Percentiles rank a stretch among this genome's conserved stretches.
phyloP scores from a whole-genome alignment of 1,139 yeast genomes.

The Trichomonascaceae sp. region DNA sequence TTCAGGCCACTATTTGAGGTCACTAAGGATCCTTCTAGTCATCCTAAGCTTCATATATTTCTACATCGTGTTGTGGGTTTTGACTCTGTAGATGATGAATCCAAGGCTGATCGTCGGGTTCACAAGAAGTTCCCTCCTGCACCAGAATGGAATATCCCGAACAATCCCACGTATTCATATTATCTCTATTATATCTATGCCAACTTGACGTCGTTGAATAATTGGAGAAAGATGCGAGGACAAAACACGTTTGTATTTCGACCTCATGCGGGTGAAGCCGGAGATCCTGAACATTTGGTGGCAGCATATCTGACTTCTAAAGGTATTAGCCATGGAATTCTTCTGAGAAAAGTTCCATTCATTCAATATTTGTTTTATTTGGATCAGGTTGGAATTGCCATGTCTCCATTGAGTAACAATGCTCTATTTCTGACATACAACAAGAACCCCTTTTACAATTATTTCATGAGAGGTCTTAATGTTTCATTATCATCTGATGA shows the following conservation, averaged over 20 bases:
- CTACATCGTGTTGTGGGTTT: conserved; percentile 93
- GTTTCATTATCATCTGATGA: conserved; percentile 92
- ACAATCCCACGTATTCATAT: conserved; percentile 97
- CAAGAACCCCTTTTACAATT: conserved; percentile 84
- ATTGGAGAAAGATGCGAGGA: conserved; percentile 66
- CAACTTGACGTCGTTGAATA: conserved; percentile 77
- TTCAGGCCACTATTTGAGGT: conserved; percentile 93
- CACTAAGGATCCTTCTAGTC: conserved; percentile 70
- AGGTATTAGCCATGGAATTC: conserved; percentile 91
- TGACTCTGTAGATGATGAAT: conserved; percentile 97
- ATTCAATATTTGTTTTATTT: conserved; percentile 88
- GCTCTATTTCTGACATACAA: conserved; percentile 94
- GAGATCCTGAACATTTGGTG: conserved; percentile 95
- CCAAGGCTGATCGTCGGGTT: conserved; percentile 77
- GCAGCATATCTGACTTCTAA: conserved; percentile 86
- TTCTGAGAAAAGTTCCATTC: conserved; percentile 87
- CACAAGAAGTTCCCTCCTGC: conserved; percentile 82
- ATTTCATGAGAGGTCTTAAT: conserved; percentile 87
- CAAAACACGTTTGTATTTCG: conserved; percentile 86
- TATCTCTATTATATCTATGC: conserved; percentile 85
- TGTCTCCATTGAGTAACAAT: conserved; percentile 96
- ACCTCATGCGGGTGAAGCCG: conserved; percentile 99
- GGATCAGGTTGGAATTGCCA: conserved; percentile 96
- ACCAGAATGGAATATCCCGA: conserved; percentile 63
- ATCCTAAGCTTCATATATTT: conserved; percentile 84